Conservation (phyloP, 2,329 filamentous ascomycete species). For the Harringtonia aguacate region DNA sequence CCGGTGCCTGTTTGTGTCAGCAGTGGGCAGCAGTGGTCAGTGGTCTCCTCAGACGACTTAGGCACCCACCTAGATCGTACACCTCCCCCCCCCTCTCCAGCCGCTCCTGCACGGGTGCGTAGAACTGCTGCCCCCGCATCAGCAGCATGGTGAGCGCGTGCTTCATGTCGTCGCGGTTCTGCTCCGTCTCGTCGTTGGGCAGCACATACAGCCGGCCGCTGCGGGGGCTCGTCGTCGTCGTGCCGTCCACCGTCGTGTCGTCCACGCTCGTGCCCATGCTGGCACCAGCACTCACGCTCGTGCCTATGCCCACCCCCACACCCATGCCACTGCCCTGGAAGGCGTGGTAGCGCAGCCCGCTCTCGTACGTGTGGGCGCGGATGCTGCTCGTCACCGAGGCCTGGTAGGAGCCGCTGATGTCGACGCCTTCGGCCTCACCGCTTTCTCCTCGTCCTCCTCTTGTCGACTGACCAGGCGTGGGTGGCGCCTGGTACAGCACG, state of each 20-base stretch:
- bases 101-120: conserved; percentile 28
- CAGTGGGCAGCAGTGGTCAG: not conserved
- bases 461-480: not conserved
- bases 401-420: conserved; percentile 15
- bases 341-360: conserved; percentile 24
- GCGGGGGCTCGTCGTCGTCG: not conserved
- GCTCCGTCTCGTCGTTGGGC: conserved; percentile 29
- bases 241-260: not conserved
- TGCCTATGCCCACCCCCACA: too few species aligned
- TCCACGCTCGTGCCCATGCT: conserved; percentile 5
- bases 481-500: not conserved
- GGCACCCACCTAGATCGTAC: conserved; percentile 33
- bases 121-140: conserved; percentile 27
- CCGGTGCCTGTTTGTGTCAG: conserved; percentile 29
- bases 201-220: conserved; percentile 15
- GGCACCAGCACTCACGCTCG: too few species aligned
- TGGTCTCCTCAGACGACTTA: too few species aligned
- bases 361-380: conserved; percentile 20
- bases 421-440: conserved; percentile 8
- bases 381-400: conserved; percentile 18
- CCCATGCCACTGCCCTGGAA: too few species aligned
- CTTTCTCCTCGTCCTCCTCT: not conserved
- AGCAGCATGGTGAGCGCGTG: conserved; percentile 25
- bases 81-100: conserved; percentile 29
- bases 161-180: conserved; percentile 30